Evolutionary conservation across 306 rosid species (phyloP).

Genomic region (Dalbergia cultrata): DNA sequence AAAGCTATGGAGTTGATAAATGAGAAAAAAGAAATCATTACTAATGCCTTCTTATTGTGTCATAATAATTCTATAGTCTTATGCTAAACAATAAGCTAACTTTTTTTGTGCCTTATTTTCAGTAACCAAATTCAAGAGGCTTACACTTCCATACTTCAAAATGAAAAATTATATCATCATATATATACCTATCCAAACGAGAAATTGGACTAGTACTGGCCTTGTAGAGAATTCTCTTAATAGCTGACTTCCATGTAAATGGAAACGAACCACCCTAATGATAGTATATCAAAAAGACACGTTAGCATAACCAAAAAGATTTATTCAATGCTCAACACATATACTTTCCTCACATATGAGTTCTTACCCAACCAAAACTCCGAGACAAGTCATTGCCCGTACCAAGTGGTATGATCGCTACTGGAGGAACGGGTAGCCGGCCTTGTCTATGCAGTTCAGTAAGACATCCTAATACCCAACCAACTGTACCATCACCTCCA

Average conservation of each 20-base stretch:
- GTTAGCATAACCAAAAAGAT: constrained; percentile 38
- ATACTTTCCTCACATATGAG: constrained; percentile 5
- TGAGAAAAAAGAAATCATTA: not conserved
- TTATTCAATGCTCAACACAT: constrained; percentile 17
- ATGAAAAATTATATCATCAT: constrained; percentile 13
- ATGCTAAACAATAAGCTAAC: not conserved
- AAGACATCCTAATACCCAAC: constrained; percentile 95
- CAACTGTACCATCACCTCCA: constrained; percentile 98
- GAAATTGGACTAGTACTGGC: constrained; percentile 69
- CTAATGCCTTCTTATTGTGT: constrained; percentile 4
- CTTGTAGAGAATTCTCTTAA: constrained; percentile 73
- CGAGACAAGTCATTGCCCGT: constrained; percentile 95
- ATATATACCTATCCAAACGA: constrained; percentile 83
- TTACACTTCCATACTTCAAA: constrained; percentile 9
- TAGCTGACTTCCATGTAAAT: constrained; percentile 88
- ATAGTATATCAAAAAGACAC: constrained; percentile 39
- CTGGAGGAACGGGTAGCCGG: constrained; percentile 83
- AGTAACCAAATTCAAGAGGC: not conserved
- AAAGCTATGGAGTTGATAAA: not conserved
- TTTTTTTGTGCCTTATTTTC: not conserved
- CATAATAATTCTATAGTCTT: not conserved
- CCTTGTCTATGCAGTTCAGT: constrained; percentile 65
- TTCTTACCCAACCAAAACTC: constrained; percentile 97
- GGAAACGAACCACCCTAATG: constrained; percentile 97
- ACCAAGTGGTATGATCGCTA: constrained; percentile 92